A percentile compares a stretch with the other conserved stretches of the same genome.
These are phyloP conservation scores for Schizothecium vesticola DNA, from an alignment of 495 filamentous ascomycete genomes.

Conservation along the genomic window DNA sequence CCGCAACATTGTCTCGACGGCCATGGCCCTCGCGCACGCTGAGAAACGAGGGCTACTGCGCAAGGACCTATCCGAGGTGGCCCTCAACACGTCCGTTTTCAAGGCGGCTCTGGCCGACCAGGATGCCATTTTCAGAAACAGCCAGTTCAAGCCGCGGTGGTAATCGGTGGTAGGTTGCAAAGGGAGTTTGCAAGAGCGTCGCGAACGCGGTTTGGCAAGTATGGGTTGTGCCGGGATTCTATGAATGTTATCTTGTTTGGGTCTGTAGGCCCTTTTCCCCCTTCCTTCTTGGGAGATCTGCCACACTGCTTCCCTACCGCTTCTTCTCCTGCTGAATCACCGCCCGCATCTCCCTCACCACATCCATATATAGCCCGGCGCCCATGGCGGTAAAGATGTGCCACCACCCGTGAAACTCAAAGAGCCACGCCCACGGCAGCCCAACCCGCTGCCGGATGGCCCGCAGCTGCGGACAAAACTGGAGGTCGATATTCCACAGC, in stretches of 20 bases:
- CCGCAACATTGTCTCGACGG: conserved; percentile 28
- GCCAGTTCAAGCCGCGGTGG: neutral
- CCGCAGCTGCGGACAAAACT: conserved; percentile 38
- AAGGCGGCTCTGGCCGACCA: neutral
- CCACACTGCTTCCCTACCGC: neutral
- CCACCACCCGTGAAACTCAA: conserved; percentile 61
- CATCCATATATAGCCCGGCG: conserved; percentile 26
- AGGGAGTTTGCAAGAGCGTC: no score
- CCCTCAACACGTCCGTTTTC: conserved; percentile 3
- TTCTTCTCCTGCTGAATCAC: neutral
- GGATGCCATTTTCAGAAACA: conserved; percentile 1
- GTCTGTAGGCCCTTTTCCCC: no score
- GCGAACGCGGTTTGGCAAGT: neutral
- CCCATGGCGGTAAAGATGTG: conserved; percentile 50
- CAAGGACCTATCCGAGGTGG: conserved; percentile 1
- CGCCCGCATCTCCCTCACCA: conserved; percentile 20
- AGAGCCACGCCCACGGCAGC: conserved; percentile 47
- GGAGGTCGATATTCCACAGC: conserved; percentile 47
- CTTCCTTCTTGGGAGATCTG: neutral
- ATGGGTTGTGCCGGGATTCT: neutral
- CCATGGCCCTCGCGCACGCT: conserved; percentile 13
- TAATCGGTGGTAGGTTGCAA: no score
- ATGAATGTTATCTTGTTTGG: neutral
- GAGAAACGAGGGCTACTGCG: conserved; percentile 2
- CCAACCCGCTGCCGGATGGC: conserved; percentile 33